A percentile compares a stretch with the other conserved stretches of the same genome.
Evolutionary conservation across 257 asterid genomes (phyloP).

Genomic region (Sherardia arvensis): DNA sequence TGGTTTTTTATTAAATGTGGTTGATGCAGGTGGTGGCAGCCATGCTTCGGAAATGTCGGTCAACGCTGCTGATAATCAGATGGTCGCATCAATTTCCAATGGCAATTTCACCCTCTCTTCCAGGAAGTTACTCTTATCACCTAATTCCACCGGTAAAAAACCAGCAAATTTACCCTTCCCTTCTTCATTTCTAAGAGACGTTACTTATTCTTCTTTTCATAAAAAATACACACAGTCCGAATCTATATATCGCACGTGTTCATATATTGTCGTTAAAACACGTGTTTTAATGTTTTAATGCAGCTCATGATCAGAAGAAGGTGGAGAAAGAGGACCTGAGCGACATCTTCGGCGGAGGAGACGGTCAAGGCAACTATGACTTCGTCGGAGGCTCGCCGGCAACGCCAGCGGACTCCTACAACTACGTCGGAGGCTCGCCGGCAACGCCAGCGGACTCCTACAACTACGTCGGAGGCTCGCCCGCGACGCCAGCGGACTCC

Average conservation of each 20-base stretch:
- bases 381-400: not conserved
- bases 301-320: not conserved
- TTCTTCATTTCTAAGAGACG: not conserved
- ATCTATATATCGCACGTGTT: not conserved
- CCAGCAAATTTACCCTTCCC: too few species aligned
- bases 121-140: constrained; percentile 19
- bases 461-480: too few species aligned
- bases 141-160: not conserved
- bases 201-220: too few species aligned
- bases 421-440: not conserved
- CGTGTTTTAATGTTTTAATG: too few species aligned
- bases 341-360: not conserved
- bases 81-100: constrained; percentile 20
- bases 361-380: not conserved
- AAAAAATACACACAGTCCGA: too few species aligned
- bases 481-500: not conserved
- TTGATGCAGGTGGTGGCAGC: constrained; percentile 26
- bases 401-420: not conserved
- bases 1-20: not conserved
- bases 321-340: not conserved
- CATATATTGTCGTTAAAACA: too few species aligned
- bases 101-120: constrained; percentile 6
- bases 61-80: constrained; percentile 17
- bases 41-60: constrained; percentile 33
- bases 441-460: too few species aligned